Evolutionary conservation across 2,329 filamentous ascomycete species (phyloP).

Genomic region (Trichoderma lentiforme): DNA sequence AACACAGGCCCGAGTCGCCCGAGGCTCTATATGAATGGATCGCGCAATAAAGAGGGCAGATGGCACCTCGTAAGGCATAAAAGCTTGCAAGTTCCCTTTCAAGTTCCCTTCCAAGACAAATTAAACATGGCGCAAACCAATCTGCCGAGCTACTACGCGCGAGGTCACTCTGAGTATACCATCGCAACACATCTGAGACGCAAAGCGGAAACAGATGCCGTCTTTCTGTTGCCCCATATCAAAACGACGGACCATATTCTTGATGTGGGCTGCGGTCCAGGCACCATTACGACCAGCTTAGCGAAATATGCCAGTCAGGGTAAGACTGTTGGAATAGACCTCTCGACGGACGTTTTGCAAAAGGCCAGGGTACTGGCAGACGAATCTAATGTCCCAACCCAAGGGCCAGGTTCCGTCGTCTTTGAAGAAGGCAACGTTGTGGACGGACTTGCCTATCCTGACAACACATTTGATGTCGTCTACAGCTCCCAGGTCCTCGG

Average conservation of each 20-base stretch:
- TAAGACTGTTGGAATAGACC: background rate
- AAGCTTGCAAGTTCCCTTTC: background rate
- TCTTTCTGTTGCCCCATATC: background rate
- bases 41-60: background rate
- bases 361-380: slow-evolving; percentile 1
- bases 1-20: background rate
- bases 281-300: background rate
- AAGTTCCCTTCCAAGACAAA: background rate
- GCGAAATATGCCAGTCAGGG: background rate
- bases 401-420: background rate
- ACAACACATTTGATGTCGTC: slow-evolving; percentile 4
- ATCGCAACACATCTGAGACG: background rate
- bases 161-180: slow-evolving; percentile 12
- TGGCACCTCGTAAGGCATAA: background rate
- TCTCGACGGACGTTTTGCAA: background rate
- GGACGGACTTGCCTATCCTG: slow-evolving; percentile 7
- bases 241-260: slow-evolving; percentile 1
- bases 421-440: slow-evolving; percentile 5
- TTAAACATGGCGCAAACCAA: slow-evolving; percentile 11
- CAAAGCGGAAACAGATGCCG: background rate
- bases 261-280: slow-evolving; percentile 9
- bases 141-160: slow-evolving; percentile 8
- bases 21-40: background rate
- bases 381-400: background rate
- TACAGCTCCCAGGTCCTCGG: slow-evolving; percentile 6